Evolutionary conservation across 805 yeast genomes (phyloP).

Genomic region (Metschnikowia cubensis): DNA sequence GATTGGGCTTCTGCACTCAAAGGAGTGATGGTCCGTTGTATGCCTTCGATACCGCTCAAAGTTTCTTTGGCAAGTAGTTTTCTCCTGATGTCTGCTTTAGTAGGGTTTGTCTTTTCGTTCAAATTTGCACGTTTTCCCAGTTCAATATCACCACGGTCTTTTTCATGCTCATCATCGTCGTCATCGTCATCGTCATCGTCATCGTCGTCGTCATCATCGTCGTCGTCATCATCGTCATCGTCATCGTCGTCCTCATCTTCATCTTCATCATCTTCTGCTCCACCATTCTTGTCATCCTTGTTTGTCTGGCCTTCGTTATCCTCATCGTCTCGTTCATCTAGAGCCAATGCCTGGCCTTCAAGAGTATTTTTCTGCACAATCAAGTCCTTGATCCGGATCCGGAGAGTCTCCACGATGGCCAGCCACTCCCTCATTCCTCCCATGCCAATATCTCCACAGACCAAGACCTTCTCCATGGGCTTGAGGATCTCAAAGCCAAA

Average conservation of each 20-base stretch:
- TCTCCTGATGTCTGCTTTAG: neutral
- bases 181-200: constrained; percentile 1
- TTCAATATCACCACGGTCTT: neutral
- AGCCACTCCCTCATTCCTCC: constrained; percentile 50
- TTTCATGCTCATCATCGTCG: neutral
- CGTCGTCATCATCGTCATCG: constrained; percentile 37
- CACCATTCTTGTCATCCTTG: constrained; percentile 29
- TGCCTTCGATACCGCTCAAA: constrained; percentile 9
- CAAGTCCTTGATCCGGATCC: constrained; percentile 30
- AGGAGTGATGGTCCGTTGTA: constrained; percentile 14
- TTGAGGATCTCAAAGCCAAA: constrained; percentile 42
- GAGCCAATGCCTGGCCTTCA: constrained; percentile 6
- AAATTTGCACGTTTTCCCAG: neutral
- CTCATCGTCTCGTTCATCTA: constrained; percentile 16
- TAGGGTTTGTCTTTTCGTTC: neutral
- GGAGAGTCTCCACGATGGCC: constrained; percentile 41
- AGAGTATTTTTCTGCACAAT: constrained; percentile 21
- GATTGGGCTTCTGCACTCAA: constrained; percentile 15
- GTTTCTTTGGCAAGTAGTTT: constrained; percentile 6
- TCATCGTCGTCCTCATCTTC: constrained; percentile 36
- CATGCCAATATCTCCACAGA: constrained; percentile 49
- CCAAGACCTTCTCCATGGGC: constrained; percentile 45
- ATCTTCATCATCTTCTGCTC: constrained; percentile 29
- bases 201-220: constrained; percentile 35
- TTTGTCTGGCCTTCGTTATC: constrained; percentile 8